These are phyloP conservation scores for Phytopythium montanum DNA, from an alignment of 352 stramenopile species.

Conservation along the genomic window DNA sequence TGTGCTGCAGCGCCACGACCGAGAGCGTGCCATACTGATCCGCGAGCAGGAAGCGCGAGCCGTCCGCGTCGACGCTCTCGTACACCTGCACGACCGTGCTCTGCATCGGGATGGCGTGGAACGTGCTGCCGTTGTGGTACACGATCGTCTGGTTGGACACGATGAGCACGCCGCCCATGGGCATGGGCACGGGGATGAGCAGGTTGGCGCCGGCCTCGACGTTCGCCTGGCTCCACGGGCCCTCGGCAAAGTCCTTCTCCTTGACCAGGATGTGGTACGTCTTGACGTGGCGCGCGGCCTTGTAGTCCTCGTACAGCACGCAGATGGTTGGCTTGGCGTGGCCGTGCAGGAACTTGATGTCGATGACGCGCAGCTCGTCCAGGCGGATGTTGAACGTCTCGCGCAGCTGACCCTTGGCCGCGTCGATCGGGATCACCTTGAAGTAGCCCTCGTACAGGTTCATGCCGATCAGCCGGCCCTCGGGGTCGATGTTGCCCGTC, in stretches of 20 bases:
- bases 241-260: constrained; percentile 89
- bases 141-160: constrained; percentile 91
- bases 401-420: constrained; percentile 64
- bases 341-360: constrained; percentile 92
- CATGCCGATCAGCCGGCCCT: constrained; percentile 86
- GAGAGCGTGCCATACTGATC: constrained; percentile 90
- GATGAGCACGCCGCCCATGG: constrained; percentile 86
- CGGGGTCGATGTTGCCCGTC: constrained; percentile 85
- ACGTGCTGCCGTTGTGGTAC: constrained; percentile 88
- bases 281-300: constrained; percentile 87
- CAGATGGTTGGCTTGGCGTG: constrained; percentile 89
- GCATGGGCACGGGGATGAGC: constrained; percentile 85
- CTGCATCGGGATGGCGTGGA: constrained; percentile 90
- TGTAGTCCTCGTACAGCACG: constrained; percentile 91
- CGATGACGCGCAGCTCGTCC: constrained; percentile 91
- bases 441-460: constrained; percentile 92
- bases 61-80: constrained; percentile 83
- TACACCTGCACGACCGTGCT: constrained; percentile 90
- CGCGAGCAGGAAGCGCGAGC: constrained; percentile 84
- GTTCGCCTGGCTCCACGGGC: constrained; percentile 87
- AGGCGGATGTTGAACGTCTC: constrained; percentile 92
- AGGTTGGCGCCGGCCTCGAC: constrained; percentile 86
- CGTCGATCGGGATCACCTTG: constrained; percentile 89
- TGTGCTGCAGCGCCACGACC: constrained; percentile 85
- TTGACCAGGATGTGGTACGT: constrained; percentile 90